These are phyloP conservation scores for Kalanchoe fedtschenkoi DNA, from an alignment of 164 flowering plant species.

Conservation along the genomic window DNA sequence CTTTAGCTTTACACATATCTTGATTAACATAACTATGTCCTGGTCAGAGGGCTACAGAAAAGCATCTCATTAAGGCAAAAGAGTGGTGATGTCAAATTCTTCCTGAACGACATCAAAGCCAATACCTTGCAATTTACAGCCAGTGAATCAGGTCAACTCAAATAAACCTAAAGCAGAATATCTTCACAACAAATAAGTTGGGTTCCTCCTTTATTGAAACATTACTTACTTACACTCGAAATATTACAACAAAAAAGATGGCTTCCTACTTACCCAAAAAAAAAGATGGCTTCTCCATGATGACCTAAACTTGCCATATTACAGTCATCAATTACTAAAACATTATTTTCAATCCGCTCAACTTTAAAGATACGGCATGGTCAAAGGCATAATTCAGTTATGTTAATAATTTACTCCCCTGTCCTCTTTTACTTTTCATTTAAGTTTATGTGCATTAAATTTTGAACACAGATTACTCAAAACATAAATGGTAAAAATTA, in stretches of 20 bases:
- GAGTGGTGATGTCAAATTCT: background rate
- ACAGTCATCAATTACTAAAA: background rate
- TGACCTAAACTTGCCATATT: background rate
- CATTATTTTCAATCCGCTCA: background rate
- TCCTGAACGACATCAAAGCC: background rate
- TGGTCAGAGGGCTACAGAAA: background rate
- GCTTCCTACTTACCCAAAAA: background rate
- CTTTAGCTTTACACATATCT: background rate
- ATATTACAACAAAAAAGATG: background rate
- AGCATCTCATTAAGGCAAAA: background rate
- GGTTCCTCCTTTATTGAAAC: background rate
- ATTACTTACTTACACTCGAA: no score
- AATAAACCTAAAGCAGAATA: background rate
- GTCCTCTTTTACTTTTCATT: no score
- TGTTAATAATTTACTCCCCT: background rate
- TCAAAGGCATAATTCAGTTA: background rate
- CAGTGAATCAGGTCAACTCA: background rate
- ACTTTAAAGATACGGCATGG: background rate
- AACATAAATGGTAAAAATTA: no score
- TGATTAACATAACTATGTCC: background rate
- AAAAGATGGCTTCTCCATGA: background rate
- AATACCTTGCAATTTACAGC: background rate
- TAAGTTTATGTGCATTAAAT: no score
- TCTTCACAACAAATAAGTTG: background rate
- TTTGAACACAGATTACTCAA: no score